These are phyloP conservation scores for Beauveria bassiana DNA, from an alignment of 2,329 filamentous ascomycete species.

Conservation along the genomic window DNA sequence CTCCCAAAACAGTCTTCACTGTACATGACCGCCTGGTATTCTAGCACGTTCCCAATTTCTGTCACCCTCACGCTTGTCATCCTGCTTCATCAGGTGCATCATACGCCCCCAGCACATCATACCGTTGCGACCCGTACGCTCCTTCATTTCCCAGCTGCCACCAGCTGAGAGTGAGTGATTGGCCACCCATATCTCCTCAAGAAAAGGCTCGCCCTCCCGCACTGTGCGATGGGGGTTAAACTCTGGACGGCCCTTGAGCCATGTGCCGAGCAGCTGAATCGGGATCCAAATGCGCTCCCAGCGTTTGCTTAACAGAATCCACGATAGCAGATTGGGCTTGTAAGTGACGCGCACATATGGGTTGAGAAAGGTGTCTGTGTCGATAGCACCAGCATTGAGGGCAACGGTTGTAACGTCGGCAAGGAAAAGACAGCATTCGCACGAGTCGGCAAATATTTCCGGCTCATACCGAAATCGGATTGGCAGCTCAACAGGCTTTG, in stretches of 20 bases:
- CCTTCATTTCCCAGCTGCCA: slow-evolving; percentile 30
- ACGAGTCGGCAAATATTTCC: slow-evolving; percentile 55
- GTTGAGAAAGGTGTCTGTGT: slow-evolving; percentile 63
- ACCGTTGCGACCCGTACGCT: slow-evolving; percentile 39
- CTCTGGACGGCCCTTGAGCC: slow-evolving; percentile 47
- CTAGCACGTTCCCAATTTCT: slow-evolving; percentile 5
- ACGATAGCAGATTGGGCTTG: slow-evolving; percentile 45
- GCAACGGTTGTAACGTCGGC: slow-evolving; percentile 37
- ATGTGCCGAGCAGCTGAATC: slow-evolving; percentile 51
- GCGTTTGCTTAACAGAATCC: slow-evolving; percentile 51
- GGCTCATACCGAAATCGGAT: slow-evolving; percentile 50
- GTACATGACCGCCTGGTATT: background rate
- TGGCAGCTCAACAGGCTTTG: slow-evolving; percentile 27
- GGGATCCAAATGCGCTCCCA: slow-evolving; percentile 58
- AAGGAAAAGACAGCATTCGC: slow-evolving; percentile 55
- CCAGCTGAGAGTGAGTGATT: slow-evolving; percentile 18
- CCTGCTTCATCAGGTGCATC: slow-evolving; percentile 30
- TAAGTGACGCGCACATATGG: slow-evolving; percentile 69
- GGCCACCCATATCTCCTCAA: slow-evolving; percentile 41
- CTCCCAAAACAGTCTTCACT: background rate
- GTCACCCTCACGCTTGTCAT: slow-evolving; percentile 12
- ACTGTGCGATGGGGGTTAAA: slow-evolving; percentile 55
- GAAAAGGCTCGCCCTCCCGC: slow-evolving; percentile 45
- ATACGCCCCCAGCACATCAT: slow-evolving; percentile 49
- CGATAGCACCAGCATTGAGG: slow-evolving; percentile 27